Evolutionary conservation across 805 yeast species (phyloP).

Genomic region (Kodamaea hsintzibuensis): DNA sequence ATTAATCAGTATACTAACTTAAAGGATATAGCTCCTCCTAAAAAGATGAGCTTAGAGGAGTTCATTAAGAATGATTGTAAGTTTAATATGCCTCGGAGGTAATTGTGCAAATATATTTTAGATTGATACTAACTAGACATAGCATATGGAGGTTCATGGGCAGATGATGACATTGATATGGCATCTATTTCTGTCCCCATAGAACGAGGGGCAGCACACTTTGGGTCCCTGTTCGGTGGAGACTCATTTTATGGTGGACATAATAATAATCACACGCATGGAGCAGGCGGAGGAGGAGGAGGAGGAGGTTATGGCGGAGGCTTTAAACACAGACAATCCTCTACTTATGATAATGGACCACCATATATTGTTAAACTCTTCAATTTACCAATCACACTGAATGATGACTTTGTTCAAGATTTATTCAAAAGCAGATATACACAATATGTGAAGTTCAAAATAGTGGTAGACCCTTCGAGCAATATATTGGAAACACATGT

Average conservation of each 20-base stretch:
- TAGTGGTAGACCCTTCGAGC: constrained; percentile 54
- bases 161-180: constrained; percentile 46
- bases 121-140: constrained; percentile 18
- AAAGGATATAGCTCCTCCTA: constrained; percentile 35
- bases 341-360: constrained; percentile 35
- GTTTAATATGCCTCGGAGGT: constrained; percentile 18
- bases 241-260: constrained; percentile 6
- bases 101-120: not conserved
- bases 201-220: constrained; percentile 19
- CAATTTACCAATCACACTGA: constrained; percentile 57
- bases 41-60: constrained; percentile 48
- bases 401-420: constrained; percentile 54
- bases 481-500: constrained; percentile 36
- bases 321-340: constrained; percentile 13
- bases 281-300: constrained; percentile 5
- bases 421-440: constrained; percentile 65
- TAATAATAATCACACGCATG: constrained; percentile 6
- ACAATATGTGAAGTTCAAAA: constrained; percentile 56
- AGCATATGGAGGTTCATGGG: constrained; percentile 51
- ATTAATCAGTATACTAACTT: constrained; percentile 12
- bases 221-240: not conserved
- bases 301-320: not conserved
- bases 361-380: constrained; percentile 68
- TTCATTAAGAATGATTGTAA: constrained; percentile 46
- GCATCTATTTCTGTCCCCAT: constrained; percentile 48